Percentiles rank a stretch among this genome's conserved stretches.
These are phyloP conservation scores for Rosellinia necatrix DNA, from an alignment of 2,329 filamentous ascomycete genomes.

Conservation along the genomic window DNA sequence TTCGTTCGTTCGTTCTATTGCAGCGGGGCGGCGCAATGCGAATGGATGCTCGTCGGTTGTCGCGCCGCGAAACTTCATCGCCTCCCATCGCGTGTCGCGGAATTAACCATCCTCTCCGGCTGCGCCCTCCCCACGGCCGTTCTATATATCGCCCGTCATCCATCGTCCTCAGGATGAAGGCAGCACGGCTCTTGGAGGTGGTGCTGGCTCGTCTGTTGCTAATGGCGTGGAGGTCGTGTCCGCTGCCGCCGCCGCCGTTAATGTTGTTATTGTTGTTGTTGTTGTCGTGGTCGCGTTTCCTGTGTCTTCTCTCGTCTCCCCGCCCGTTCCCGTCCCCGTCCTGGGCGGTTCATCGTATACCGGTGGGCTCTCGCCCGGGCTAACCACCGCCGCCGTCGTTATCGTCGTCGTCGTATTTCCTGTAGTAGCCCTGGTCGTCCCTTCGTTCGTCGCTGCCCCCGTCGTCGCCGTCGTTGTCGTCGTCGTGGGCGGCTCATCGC, in stretches of 20 bases:
- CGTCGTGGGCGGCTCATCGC: conserved; percentile 1
- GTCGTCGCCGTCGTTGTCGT: conserved; percentile 8
- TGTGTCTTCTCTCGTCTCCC: neutral
- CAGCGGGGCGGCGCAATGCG: too few species aligned
- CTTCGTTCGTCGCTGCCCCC: neutral
- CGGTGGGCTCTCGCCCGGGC: conserved; percentile 27
- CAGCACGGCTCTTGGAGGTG: conserved; percentile 32
- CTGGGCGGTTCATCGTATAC: conserved; percentile 10
- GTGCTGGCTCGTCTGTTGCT: conserved; percentile 24
- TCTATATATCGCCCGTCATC: neutral
- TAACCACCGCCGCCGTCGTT: conserved; percentile 14
- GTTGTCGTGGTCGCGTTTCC: neutral
- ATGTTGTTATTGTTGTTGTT: neutral
- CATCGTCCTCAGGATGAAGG: conserved; percentile 16
- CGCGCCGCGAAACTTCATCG: too few species aligned
- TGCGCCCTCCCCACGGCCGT: too few species aligned
- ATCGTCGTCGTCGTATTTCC: neutral
- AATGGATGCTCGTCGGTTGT: too few species aligned
- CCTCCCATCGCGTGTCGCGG: too few species aligned
- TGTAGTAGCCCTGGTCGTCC: neutral
- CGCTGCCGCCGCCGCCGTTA: neutral
- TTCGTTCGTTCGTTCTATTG: too few species aligned
- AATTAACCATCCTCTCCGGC: too few species aligned
- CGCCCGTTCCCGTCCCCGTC: neutral
- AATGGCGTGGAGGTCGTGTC: conserved; percentile 1